Percentiles rank a stretch among this genome's conserved stretches.
These are phyloP conservation scores for Tolypocladium capitatum DNA, from an alignment of 2,329 filamentous ascomycete genomes.

Conservation along the genomic window DNA sequence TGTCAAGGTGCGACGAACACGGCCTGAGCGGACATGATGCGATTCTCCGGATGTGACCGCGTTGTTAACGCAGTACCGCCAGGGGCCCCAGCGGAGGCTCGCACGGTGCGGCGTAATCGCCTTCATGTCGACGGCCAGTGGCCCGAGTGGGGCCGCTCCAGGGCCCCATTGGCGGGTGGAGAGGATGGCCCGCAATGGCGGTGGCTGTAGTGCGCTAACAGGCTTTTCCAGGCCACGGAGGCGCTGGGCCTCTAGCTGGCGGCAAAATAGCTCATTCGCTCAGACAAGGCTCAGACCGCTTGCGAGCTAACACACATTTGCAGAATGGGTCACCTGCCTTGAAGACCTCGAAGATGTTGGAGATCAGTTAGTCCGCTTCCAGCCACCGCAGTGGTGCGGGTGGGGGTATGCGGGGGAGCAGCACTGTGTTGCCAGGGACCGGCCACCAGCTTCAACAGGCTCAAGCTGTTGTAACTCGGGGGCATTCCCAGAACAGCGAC, in stretches of 20 bases:
- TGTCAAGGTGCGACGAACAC: not conserved
- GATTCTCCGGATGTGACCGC: too few relatives aligned
- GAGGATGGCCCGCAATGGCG: conserved; percentile 2
- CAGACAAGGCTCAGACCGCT: not conserved
- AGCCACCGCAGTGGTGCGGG: conserved; percentile 1
- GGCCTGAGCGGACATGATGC: not conserved
- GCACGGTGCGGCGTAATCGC: conserved; percentile 6
- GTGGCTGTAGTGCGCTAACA: conserved; percentile 1
- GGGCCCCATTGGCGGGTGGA: conserved; percentile 1
- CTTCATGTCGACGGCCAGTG: not conserved
- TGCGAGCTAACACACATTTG: not conserved
- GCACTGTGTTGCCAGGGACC: conserved; percentile 3
- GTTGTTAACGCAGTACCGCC: not conserved
- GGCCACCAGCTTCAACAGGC: not conserved
- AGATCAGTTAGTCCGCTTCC: conserved; percentile 4
- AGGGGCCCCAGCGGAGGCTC: not conserved
- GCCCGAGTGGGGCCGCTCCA: not conserved
- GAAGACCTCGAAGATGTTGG: not conserved
- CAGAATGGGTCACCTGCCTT: conserved; percentile 4
- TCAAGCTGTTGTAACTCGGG: not conserved
- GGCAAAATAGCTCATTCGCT: not conserved
- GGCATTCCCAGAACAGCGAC: not conserved
- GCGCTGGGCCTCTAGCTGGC: not conserved
- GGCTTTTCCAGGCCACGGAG: not conserved
- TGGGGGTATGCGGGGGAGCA: not conserved